Conservation (phyloP, 371 early-diverging fungal species). For the Mucor irregularis region DNA sequence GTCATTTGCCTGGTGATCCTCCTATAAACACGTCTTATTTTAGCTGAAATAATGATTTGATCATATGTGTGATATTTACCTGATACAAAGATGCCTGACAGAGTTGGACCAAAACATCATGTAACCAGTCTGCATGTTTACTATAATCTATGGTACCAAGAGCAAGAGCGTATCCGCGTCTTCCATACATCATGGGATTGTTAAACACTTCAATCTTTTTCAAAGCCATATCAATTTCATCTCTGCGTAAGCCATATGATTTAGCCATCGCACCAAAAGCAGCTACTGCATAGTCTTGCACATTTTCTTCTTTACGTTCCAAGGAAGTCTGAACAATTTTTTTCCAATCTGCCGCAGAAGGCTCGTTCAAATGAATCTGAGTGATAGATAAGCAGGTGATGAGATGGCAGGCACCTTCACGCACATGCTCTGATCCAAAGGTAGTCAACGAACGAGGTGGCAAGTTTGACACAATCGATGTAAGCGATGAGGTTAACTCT, state of each 20-base stretch:
- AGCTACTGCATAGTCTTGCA: constrained; percentile 63
- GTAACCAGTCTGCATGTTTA: constrained; percentile 19
- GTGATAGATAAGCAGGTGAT: constrained; percentile 51
- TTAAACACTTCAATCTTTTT: constrained; percentile 30
- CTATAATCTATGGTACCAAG: constrained; percentile 59
- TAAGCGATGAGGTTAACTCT: background rate
- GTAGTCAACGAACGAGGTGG: constrained; percentile 60
- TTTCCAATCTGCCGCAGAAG: constrained; percentile 45
- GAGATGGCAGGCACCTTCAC: constrained; percentile 59
- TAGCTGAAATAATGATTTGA: no score
- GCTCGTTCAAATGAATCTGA: constrained; percentile 38
- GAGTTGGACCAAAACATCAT: constrained; percentile 25
- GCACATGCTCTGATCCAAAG: constrained; percentile 68
- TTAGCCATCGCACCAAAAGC: constrained; percentile 56
- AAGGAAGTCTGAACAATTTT: constrained; percentile 55
- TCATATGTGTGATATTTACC: constrained; percentile 27
- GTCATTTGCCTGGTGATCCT: constrained; percentile 49
- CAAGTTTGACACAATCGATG: constrained; percentile 40
- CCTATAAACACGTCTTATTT: no score
- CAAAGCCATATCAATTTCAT: constrained; percentile 34
- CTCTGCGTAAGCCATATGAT: constrained; percentile 37
- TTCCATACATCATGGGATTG: constrained; percentile 39
- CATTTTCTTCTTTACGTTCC: constrained; percentile 69
- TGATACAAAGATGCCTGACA: constrained; percentile 33
- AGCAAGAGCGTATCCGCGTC: constrained; percentile 71